phyloP scores from a whole-genome alignment of 2,329 filamentous ascomycete species.

The Metarhizium sp. region DNA sequence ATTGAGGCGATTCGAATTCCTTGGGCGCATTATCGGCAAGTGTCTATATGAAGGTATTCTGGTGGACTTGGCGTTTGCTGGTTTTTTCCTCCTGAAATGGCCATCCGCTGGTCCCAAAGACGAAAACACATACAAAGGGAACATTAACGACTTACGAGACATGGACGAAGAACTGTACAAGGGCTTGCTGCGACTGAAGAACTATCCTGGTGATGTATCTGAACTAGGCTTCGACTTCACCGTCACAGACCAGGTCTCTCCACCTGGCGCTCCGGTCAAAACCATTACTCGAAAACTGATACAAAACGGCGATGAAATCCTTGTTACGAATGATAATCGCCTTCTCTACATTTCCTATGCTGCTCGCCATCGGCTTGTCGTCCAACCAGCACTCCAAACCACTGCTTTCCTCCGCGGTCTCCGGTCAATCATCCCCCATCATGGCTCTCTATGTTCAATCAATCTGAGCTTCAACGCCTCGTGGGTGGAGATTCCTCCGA shows the following conservation, averaged over 20 bases:
- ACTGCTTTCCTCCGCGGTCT: conserved; percentile 81
- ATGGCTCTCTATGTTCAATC: conserved; percentile 99
- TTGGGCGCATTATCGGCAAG: conserved; percentile 88
- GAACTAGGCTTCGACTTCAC: conserved; percentile 77
- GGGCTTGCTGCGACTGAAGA: conserved; percentile 74
- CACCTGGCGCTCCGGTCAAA: conserved; percentile 36
- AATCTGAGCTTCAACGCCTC: conserved; percentile 84
- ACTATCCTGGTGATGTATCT: conserved; percentile 67
- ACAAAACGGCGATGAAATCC: conserved; percentile 62
- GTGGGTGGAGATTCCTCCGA: conserved; percentile 79
- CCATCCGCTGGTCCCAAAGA: conserved; percentile 58
- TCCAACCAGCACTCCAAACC: conserved; percentile 74
- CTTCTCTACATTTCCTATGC: conserved; percentile 92
- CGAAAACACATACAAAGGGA: conserved; percentile 73
- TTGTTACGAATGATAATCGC: conserved; percentile 86
- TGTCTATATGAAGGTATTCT: conserved; percentile 96
- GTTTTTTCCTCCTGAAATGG: conserved; percentile 97
- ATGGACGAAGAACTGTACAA: conserved; percentile 87
- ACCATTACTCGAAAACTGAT: conserved; percentile 69
- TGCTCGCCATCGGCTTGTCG: conserved; percentile 74
- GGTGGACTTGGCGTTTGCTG: conserved; percentile 84
- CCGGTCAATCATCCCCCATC: conserved; percentile 79
- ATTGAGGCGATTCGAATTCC: conserved; percentile 74
- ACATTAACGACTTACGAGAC: conserved; percentile 86
- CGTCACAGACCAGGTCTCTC: conserved; percentile 60